A percentile compares a stretch with the other conserved stretches of the same genome.
phyloP scores from a whole-genome alignment of 257 asterid genomes.

The Lavandula angustifolia region DNA sequence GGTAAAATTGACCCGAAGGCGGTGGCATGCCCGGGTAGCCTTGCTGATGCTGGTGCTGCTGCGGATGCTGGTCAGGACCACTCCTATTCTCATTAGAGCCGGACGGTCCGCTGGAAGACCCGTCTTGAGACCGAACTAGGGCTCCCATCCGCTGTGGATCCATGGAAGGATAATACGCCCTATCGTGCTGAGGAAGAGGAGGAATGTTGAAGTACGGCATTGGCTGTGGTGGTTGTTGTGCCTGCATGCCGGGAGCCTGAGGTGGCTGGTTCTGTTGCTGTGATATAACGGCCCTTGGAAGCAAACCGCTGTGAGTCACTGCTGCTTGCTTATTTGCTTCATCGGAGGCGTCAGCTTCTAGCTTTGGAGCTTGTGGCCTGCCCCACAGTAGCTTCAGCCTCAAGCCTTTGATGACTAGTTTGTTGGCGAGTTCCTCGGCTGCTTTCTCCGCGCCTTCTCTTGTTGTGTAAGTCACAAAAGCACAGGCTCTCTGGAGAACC shows the following conservation, averaged over 20 bases:
- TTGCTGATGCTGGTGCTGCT: constrained; percentile 41
- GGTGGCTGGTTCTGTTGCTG: constrained; percentile 86
- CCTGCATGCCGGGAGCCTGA: constrained; percentile 57
- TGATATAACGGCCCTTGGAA: constrained; percentile 88
- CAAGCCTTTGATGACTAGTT: constrained; percentile 81
- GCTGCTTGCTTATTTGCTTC: constrained; percentile 79
- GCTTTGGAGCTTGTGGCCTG: constrained; percentile 74
- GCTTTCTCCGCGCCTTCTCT: constrained; percentile 98
- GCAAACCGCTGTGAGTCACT: constrained; percentile 76
- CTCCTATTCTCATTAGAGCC: constrained; percentile 56
- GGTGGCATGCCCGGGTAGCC: constrained; percentile 60
- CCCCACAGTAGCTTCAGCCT: constrained; percentile 97
- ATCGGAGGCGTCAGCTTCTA: constrained; percentile 64
- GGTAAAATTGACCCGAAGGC: constrained; percentile 72
- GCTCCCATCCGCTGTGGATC: constrained; percentile 99
- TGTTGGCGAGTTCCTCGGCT: constrained; percentile 92
- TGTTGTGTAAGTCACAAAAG: constrained; percentile 87
- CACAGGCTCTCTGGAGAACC: constrained; percentile 92
- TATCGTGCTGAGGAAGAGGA: constrained; percentile 71
- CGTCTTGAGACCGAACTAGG: constrained; percentile 67
- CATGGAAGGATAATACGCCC: constrained; percentile 91
- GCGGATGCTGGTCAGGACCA: constrained; percentile 44
- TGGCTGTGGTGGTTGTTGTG: constrained; percentile 57
- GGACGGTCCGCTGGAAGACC: constrained; percentile 54
- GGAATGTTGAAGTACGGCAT: constrained; percentile 90